Conservation (phyloP, 2,329 filamentous ascomycete species). For the Pezicula rhizophila region DNA sequence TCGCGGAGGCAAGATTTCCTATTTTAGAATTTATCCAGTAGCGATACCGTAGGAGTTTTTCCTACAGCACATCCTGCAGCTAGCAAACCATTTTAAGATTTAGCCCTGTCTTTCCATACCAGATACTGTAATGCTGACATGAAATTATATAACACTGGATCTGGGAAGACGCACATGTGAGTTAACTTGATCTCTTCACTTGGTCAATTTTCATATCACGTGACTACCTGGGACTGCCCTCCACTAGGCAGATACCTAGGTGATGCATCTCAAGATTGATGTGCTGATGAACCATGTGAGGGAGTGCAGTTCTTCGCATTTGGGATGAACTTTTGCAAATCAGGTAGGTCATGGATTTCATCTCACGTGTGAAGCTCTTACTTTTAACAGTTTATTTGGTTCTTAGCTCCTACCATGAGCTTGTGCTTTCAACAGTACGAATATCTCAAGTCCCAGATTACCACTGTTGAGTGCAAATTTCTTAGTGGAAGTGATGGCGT, state of each 20-base stretch:
- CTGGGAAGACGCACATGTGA: conserved; percentile 73
- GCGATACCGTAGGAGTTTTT: neutral
- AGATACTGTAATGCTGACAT: too few relatives aligned
- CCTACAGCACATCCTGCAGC: neutral
- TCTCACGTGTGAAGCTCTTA: neutral
- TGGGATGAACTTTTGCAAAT: conserved; percentile 53
- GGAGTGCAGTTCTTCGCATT: conserved; percentile 64
- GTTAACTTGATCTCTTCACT: conserved; percentile 18
- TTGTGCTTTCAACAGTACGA: conserved; percentile 61
- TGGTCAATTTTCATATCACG: neutral
- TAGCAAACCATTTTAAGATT: too few relatives aligned
- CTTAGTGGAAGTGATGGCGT: conserved; percentile 53
- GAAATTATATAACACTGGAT: conserved; percentile 47
- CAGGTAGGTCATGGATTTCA: conserved; percentile 40
- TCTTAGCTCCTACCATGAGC: conserved; percentile 63
- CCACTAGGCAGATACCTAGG: neutral
- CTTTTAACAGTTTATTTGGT: conserved; percentile 55
- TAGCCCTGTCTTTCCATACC: too few relatives aligned
- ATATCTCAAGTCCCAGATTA: conserved; percentile 54
- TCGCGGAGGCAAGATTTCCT: neutral
- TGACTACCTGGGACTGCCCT: neutral
- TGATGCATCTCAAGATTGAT: too few relatives aligned
- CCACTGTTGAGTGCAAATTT: conserved; percentile 42
- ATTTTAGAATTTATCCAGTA: neutral
- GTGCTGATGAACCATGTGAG: neutral